A percentile compares a stretch with the other conserved stretches of the same genome.
These are phyloP conservation scores for Acacia pycnantha DNA, from an alignment of 331 rosid species.

Conservation along the genomic window DNA sequence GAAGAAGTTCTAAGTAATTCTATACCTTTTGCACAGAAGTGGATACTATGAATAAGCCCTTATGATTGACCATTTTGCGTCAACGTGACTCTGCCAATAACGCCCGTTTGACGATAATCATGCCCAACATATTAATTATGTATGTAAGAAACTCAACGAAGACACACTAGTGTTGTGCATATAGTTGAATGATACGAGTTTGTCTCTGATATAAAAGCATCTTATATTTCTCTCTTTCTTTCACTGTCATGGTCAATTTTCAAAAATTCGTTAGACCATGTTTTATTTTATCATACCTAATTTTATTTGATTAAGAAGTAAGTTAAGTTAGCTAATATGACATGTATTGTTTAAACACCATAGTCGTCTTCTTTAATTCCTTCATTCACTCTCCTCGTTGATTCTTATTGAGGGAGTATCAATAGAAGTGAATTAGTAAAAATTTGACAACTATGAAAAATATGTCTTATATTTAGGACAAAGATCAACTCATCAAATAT, in stretches of 20 bases:
- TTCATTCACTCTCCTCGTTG: no score
- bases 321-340: no score
- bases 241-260: neutral
- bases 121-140: neutral
- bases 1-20: neutral
- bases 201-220: neutral
- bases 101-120: conserved; percentile 9
- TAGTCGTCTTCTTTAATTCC: no score
- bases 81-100: neutral
- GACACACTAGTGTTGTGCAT: neutral
- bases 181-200: neutral
- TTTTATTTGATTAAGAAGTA: no score
- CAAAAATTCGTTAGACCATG: neutral
- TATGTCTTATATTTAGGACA: no score
- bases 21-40: neutral
- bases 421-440: no score
- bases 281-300: neutral
- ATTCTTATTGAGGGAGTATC: no score
- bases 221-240: neutral
- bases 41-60: conserved; percentile 15
- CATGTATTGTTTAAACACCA: no score
- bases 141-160: neutral
- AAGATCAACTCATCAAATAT: no score
- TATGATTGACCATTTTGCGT: neutral
- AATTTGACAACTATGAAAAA: no score